Evolutionary conservation across 495 filamentous ascomycete species (phyloP).

Genomic region (Lasiosphaeria hispida): DNA sequence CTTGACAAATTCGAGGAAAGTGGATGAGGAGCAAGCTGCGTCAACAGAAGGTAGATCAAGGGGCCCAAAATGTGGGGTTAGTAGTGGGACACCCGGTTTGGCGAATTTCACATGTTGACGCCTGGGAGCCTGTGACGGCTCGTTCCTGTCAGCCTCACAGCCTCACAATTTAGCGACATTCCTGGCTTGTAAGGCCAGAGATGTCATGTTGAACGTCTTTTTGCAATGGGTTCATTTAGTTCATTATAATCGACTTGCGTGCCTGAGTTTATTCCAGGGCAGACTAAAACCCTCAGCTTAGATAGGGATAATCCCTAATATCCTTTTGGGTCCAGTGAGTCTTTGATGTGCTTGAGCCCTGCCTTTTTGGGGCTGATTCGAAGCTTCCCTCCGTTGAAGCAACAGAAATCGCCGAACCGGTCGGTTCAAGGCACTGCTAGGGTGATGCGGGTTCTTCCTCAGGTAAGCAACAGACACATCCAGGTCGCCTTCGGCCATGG

Average conservation of each 20-base stretch:
- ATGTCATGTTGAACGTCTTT: neutral
- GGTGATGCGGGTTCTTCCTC: neutral
- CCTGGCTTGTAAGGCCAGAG: too few species aligned
- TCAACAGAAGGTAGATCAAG: neutral
- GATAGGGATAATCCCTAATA: too few species aligned
- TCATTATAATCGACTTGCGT: too few species aligned
- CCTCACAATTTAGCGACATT: too few species aligned
- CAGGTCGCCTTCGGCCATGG: too few species aligned
- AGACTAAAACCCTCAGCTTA: too few species aligned
- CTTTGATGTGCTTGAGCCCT: too few species aligned
- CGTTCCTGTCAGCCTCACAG: too few species aligned
- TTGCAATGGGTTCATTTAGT: neutral
- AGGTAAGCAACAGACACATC: neutral
- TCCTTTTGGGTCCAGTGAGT: too few species aligned
- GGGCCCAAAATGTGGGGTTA: conserved; percentile 1
- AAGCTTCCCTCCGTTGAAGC: neutral
- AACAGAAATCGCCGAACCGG: neutral
- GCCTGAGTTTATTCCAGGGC: too few species aligned
- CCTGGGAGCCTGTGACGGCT: too few species aligned
- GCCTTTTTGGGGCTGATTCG: neutral
- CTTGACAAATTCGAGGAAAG: neutral
- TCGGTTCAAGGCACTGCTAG: neutral
- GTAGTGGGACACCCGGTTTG: neutral
- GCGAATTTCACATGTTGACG: neutral
- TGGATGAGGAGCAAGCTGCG: neutral